These are phyloP conservation scores for Cytospora mali DNA, from an alignment of 2,329 filamentous ascomycete genomes.

Conservation along the genomic window DNA sequence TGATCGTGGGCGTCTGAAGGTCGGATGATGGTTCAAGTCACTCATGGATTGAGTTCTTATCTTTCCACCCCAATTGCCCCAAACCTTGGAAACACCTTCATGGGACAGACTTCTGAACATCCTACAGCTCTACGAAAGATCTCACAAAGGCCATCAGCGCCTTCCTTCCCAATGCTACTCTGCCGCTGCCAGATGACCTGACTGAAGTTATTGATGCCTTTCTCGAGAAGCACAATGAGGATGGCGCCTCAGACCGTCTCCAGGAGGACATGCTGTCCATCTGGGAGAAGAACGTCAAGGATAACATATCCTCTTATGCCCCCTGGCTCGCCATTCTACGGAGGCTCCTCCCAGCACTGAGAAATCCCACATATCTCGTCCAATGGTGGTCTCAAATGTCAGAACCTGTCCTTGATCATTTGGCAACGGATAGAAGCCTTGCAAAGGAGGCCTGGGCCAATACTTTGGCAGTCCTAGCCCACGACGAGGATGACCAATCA, in stretches of 20 bases:
- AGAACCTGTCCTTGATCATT: constrained; percentile 55
- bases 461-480: constrained; percentile 64
- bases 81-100: background rate
- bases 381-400: constrained; percentile 73
- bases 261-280: constrained; percentile 72
- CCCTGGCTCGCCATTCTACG: constrained; percentile 71
- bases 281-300: constrained; percentile 66
- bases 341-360: constrained; percentile 64
- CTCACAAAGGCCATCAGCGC: constrained; percentile 59
- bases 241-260: constrained; percentile 68
- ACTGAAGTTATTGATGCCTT: constrained; percentile 65
- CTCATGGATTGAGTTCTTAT: background rate
- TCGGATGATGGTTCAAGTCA: background rate
- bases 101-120: constrained; percentile 17
- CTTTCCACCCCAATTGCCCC: background rate
- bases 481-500: constrained; percentile 60
- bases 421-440: constrained; percentile 64
- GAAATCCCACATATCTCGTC: constrained; percentile 62
- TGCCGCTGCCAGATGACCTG: constrained; percentile 70
- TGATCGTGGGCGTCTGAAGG: background rate
- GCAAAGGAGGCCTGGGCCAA: constrained; percentile 67
- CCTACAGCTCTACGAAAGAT: constrained; percentile 59
- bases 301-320: constrained; percentile 58
- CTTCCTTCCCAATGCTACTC: constrained; percentile 51
- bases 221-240: constrained; percentile 70